Conservation (phyloP, 2,329 filamentous ascomycete genomes). For the Alternaria infectoria region DNA sequence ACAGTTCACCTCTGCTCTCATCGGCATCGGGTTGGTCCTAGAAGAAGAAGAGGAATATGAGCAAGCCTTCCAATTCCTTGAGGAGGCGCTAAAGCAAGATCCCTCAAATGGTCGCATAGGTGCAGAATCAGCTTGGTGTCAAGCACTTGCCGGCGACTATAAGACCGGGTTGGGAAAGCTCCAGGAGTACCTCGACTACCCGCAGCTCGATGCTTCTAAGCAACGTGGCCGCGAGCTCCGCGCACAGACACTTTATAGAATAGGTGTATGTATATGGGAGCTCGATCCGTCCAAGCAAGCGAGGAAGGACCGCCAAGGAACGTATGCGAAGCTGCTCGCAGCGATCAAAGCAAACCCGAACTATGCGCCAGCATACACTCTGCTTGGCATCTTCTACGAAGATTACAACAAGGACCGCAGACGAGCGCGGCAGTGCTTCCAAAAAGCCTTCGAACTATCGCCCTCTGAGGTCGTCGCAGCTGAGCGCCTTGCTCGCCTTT, state of each 20-base stretch:
- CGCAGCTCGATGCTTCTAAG: conserved; percentile 67
- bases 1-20: conserved; percentile 78
- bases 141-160: conserved; percentile 80
- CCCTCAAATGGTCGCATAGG: conserved; percentile 76
- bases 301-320: conserved; percentile 78
- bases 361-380: conserved; percentile 89
- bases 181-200: conserved; percentile 67
- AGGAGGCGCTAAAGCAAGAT: conserved; percentile 76
- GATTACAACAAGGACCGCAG: conserved; percentile 90
- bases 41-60: conserved; percentile 91
- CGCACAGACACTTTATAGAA: conserved; percentile 83
- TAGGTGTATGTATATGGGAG: conserved; percentile 88
- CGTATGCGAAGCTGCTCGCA: conserved; percentile 82
- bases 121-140: conserved; percentile 91
- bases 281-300: conserved; percentile 74
- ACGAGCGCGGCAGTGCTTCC: conserved; percentile 88
- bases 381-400: conserved; percentile 85
- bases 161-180: conserved; percentile 71
- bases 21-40: conserved; percentile 88
- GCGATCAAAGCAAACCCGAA: conserved; percentile 87
- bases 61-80: conserved; percentile 80
- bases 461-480: conserved; percentile 84
- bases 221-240: conserved; percentile 72
- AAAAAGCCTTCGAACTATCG: conserved; percentile 94
- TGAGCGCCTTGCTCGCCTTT: conserved; percentile 81